Percentiles rank a stretch among this genome's conserved stretches.
Evolutionary conservation across 116 monocot species (phyloP).

Genomic region (Trichopus zeylanicus): DNA sequence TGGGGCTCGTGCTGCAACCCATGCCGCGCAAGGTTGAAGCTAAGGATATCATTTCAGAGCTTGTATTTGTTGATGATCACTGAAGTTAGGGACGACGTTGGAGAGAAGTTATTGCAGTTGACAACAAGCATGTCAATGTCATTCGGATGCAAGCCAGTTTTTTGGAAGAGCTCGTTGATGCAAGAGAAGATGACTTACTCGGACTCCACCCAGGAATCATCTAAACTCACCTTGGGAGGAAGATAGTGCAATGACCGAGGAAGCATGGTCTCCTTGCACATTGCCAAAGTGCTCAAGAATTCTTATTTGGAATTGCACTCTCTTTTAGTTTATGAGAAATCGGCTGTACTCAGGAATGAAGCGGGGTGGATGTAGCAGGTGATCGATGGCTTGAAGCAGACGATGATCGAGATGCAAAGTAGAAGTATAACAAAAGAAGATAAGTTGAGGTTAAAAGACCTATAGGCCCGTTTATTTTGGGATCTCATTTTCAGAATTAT

Average conservation of each 20-base stretch:
- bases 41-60: slow-evolving; percentile 25
- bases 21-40: slow-evolving; percentile 43
- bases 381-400: slow-evolving; percentile 1
- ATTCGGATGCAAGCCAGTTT: slow-evolving; percentile 7
- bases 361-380: not conserved
- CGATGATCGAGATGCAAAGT: not conserved
- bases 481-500: no score
- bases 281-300: slow-evolving; percentile 25
- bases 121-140: slow-evolving; percentile 27
- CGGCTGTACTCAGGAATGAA: not conserved
- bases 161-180: slow-evolving; percentile 14
- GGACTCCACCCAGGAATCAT: slow-evolving; percentile 10
- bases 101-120: slow-evolving; percentile 30
- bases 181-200: slow-evolving; percentile 12
- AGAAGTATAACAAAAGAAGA: no score
- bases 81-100: slow-evolving; percentile 30
- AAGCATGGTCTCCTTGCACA: slow-evolving; percentile 17
- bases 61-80: slow-evolving; percentile 31
- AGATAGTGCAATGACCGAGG: slow-evolving; percentile 7
- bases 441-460: no score
- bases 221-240: not conserved
- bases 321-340: slow-evolving; percentile 8
- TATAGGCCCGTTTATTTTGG: no score
- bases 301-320: slow-evolving; percentile 13
- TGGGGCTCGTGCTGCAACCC: slow-evolving; percentile 39